Conservation (phyloP, 495 filamentous ascomycete species). For the Acidomyces sp. region DNA sequence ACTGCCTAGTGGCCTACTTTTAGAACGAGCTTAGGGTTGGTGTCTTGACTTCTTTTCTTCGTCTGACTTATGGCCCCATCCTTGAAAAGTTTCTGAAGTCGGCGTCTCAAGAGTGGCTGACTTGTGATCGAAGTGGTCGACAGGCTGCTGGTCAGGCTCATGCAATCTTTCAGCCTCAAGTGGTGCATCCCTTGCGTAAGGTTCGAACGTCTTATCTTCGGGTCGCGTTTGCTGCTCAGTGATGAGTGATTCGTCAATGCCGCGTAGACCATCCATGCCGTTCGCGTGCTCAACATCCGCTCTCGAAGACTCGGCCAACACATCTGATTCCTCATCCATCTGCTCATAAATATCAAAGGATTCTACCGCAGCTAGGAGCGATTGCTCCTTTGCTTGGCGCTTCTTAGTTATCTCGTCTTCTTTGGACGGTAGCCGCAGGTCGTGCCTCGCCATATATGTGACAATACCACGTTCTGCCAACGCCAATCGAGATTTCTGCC, state of each 20-base stretch:
- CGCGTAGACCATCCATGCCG: background rate
- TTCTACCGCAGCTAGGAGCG: conserved; percentile 3
- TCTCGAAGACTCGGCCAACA: background rate
- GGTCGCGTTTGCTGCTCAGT: conserved; percentile 1
- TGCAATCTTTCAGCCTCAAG: no score
- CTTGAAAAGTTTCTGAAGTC: no score
- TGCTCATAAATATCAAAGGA: background rate
- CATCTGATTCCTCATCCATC: background rate
- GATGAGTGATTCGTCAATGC: background rate
- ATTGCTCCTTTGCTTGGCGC: background rate
- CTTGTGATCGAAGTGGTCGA: no score
- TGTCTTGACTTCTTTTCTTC: no score
- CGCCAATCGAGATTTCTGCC: conserved; percentile 45
- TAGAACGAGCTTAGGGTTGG: no score
- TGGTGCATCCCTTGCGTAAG: no score
- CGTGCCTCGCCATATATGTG: conserved; percentile 1
- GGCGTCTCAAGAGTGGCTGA: no score
- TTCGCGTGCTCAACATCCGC: background rate
- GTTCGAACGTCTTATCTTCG: no score
- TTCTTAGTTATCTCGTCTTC: conserved; percentile 1
- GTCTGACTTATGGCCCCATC: no score
- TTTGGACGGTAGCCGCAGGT: conserved; percentile 8
- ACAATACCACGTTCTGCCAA: conserved; percentile 2
- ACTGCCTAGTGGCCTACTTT: no score
- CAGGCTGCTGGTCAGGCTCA: no score